phyloP scores from a whole-genome alignment of 2,329 filamentous ascomycete genomes.

The Aspergillus sp. region DNA sequence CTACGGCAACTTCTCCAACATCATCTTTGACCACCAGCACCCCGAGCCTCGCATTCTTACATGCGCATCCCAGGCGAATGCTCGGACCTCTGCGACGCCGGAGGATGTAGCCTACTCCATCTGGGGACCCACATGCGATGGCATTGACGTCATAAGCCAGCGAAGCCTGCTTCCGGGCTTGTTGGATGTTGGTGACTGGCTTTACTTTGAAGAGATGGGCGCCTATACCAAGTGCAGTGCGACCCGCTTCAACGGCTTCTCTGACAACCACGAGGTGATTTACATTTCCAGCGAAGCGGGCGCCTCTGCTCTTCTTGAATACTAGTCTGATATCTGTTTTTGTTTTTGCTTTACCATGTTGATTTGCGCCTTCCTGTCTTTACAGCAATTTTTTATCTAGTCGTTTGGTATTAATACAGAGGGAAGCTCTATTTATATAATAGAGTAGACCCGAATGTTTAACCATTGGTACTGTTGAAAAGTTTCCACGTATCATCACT shows the following conservation, averaged over 20 bases:
- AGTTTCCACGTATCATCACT: background rate
- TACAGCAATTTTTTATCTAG: background rate
- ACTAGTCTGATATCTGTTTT: constrained; percentile 25
- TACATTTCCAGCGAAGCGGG: constrained; percentile 94
- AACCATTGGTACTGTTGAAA: background rate
- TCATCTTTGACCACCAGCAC: constrained; percentile 98
- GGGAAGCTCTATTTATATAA: background rate
- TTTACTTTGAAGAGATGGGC: constrained; percentile 99
- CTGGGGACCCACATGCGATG: constrained; percentile 97
- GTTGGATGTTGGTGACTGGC: constrained; percentile 92
- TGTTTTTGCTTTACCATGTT: background rate
- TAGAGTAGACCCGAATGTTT: background rate
- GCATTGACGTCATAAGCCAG: constrained; percentile 90
- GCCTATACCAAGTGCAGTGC: constrained; percentile 98
- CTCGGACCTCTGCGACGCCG: constrained; percentile 36
- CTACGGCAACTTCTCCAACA: constrained; percentile 98
- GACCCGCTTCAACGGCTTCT: constrained; percentile 97
- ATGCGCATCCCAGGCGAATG: constrained; percentile 60
- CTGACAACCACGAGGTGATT: constrained; percentile 85
- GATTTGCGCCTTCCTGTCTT: background rate
- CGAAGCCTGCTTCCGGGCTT: constrained; percentile 74
- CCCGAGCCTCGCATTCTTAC: constrained; percentile 80
- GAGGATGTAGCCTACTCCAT: constrained; percentile 81
- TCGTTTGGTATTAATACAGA: background rate
- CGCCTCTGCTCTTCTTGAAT: constrained; percentile 69